Conservation (phyloP, 805 yeast species). For the Lachancea waltii region DNA sequence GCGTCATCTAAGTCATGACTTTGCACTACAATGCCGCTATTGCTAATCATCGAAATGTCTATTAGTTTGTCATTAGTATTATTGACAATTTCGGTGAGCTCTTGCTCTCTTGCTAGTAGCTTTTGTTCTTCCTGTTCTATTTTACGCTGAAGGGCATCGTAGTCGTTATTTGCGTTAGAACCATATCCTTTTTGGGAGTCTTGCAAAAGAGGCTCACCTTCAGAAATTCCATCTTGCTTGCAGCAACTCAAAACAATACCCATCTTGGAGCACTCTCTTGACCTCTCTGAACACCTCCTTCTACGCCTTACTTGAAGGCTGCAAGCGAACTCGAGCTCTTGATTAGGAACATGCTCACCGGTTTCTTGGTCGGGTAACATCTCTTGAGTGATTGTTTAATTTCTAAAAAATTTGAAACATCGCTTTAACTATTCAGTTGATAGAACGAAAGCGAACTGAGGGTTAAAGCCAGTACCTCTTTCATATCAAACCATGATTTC, state of each 20-base stretch:
- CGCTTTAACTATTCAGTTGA: not conserved
- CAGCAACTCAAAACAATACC: conserved; percentile 30
- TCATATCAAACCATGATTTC: not conserved
- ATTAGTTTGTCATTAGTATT: conserved; percentile 31
- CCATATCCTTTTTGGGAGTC: conserved; percentile 26
- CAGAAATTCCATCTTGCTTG: conserved; percentile 16
- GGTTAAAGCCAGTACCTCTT: not conserved
- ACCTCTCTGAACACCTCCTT: too few relatives aligned
- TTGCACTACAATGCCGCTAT: conserved; percentile 30
- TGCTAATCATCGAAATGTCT: conserved; percentile 33
- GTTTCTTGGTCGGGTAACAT: conserved; percentile 2
- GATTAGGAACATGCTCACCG: too few relatives aligned
- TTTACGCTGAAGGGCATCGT: conserved; percentile 19
- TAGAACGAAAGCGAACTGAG: too few relatives aligned
- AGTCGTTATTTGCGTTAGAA: conserved; percentile 11
- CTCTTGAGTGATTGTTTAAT: not conserved
- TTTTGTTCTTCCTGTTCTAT: conserved; percentile 23
- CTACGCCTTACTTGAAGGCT: too few relatives aligned
- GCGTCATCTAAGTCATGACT: conserved; percentile 18
- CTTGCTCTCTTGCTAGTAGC: conserved; percentile 22
- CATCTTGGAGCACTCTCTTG: too few relatives aligned
- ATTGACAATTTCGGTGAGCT: conserved; percentile 28
- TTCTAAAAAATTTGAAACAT: conserved; percentile 1
- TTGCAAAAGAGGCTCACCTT: conserved; percentile 26
- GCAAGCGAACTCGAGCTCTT: too few relatives aligned